A percentile compares a stretch with the other conserved stretches of the same genome.
Conservation (phyloP, 441 rosid genomes). For the Erodium moschatum region DNA sequence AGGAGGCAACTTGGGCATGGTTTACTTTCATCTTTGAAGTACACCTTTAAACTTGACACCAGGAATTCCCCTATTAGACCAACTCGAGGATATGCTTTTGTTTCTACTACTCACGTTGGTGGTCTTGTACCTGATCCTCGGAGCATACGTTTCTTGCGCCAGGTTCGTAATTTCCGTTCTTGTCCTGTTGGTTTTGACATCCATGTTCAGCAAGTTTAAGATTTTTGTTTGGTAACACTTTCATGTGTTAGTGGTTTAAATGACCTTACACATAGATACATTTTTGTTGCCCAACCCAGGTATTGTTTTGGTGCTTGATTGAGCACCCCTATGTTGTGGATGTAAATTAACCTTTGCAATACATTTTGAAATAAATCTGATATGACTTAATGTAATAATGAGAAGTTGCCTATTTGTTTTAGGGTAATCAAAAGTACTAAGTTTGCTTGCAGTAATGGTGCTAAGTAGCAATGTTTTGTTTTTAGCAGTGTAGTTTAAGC, state of each 20-base stretch:
- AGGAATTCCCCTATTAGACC: slow-evolving; percentile 77
- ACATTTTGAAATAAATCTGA: not conserved
- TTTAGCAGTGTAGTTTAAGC: not conserved
- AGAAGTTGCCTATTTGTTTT: not conserved
- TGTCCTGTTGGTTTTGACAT: not conserved
- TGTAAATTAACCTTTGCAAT: not conserved
- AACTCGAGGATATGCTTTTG: slow-evolving; percentile 67
- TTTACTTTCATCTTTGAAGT: slow-evolving; percentile 68
- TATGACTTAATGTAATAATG: not conserved
- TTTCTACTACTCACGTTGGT: slow-evolving; percentile 61
- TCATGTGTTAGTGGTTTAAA: not conserved
- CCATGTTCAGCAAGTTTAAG: slow-evolving; percentile 15
- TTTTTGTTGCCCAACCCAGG: not conserved
- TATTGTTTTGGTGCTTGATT: not conserved
- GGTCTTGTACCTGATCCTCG: slow-evolving; percentile 87
- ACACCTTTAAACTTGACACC: slow-evolving; percentile 60
- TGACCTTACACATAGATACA: not conserved
- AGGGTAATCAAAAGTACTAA: not conserved
- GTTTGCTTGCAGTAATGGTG: not conserved
- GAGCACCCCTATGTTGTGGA: not conserved
- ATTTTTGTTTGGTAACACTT: slow-evolving; percentile 9
- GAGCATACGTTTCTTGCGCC: slow-evolving; percentile 70
- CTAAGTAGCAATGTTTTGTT: not conserved
- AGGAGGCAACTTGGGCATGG: slow-evolving; percentile 89
- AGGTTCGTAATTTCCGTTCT: slow-evolving; percentile 36